Evolutionary conservation across 2,329 filamentous ascomycete species (phyloP), one percentile per base, ranked within the genome.

Genomic region (Balansia obtecta): DNA sequence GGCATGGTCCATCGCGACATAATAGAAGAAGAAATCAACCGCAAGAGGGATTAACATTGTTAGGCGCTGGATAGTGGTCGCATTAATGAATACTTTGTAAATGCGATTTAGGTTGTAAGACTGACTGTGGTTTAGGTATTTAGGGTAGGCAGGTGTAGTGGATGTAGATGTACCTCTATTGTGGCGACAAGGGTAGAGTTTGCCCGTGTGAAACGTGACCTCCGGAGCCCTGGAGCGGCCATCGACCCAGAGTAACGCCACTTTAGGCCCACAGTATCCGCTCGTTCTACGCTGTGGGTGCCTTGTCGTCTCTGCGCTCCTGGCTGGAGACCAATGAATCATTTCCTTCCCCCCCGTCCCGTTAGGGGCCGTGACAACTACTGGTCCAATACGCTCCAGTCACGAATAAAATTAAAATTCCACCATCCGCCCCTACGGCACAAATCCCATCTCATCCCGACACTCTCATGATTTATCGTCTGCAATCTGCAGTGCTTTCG

Each of bases 181-280:
- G 20, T 22, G n/a, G n/a, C n/a, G n/a, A n/a, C n/a, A n/a, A n/a
- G n/a, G n/a, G n/a, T n/a, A n/a, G n/a, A n/a, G n/a, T n/a, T n/a
- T 27, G 22, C 22, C 22, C 22, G 22, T 27, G 22, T 3, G 22
- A 27, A 27, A 27, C 6, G 6, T 6, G 22, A 27, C 22, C 22
- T 27, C 22, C 22, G 22, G 22, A 3, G 22, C 22, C 3, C 12
- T 11, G 33, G 18, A 37, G 20, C 32, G 18, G 16, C 13, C 43
- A 46, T 49, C 46, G 22, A 38, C 34, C 44, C 45, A 50, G 20
- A 45, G 43, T 52, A 48, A 50, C 45, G 48, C 51, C 48, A 50
- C 50, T 33, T 48, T 38, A 27, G 6, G 11, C 30, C 49, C 22
- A 46, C 51, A 49, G 46, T 41, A 38, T 48, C 51, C 39, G 39